Evolutionary conservation across 306 rosid genomes (phyloP), one percentile per base, ranked within the genome.

Genomic region (Mimosa pudica): DNA sequence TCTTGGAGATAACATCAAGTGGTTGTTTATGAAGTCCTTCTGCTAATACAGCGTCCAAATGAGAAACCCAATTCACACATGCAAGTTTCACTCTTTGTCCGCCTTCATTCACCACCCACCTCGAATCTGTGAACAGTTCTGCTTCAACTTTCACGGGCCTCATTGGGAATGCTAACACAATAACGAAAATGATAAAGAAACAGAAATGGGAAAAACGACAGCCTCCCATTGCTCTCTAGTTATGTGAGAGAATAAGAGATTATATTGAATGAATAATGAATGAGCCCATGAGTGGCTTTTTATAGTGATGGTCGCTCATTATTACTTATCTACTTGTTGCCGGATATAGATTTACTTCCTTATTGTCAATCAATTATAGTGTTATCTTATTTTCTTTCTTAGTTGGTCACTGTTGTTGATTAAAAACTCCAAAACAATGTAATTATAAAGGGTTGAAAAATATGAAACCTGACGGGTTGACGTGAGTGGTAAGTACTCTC

Each of bases 1-100:
- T 83, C 14, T 61, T 57, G 0, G 98, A 83, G 51, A 95, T 89
- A n/a, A 58, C 82, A 30, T 88, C 94, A 65, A 92, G 24, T 0
- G 98, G 98, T 80, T 89, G 85, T 80, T 91, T 95, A 76, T 91
- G 89, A 0, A 95, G 95, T 9, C 98, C 98, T 71, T 95, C 98
- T 0, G 98, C 94, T 60, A 92, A 92, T 73, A 84, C 77, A 12
- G 87, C 49, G 4, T 92, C 97, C 44, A 95, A 83, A 81, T 95
- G 98, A 1, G 98, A 77, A 30, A 84, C 97, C 98, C 98, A 95
- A 62, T 91, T 95, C 41, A 95, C 87, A 77, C 98, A 95, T 3
- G 92, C 89, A 5, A 95, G 87, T 84, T 95, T 95, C 75, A 95
- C 98, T 38, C 98, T 84, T n/a, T 58, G 12, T 13, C 98, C 97